Conservation (phyloP, 805 yeast species). For the Wickerhamomyces bisporus region DNA sequence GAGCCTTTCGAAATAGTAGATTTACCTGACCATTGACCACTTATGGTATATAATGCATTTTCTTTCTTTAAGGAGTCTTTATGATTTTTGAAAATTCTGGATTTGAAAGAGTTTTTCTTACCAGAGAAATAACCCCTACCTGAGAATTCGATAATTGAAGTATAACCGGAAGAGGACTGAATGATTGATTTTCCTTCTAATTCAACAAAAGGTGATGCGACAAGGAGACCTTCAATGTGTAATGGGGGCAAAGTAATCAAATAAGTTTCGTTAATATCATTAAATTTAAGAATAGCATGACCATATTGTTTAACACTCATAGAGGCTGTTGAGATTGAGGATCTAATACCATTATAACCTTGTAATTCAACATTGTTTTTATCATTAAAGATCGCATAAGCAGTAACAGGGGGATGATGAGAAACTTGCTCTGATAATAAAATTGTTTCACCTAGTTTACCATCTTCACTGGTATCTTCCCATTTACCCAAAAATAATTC, state of each 20-base stretch:
- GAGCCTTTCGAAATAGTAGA: constrained; percentile 60
- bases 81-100: constrained; percentile 59
- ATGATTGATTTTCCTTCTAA: constrained; percentile 84
- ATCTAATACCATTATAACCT: constrained; percentile 88
- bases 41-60: constrained; percentile 69
- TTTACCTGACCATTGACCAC: constrained; percentile 89
- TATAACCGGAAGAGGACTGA: constrained; percentile 75
- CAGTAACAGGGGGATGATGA: constrained; percentile 98
- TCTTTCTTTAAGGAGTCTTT: constrained; percentile 46
- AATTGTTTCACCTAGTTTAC: constrained; percentile 66
- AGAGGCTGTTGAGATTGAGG: constrained; percentile 74
- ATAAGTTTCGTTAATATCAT: constrained; percentile 60
- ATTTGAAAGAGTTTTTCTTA: constrained; percentile 89
- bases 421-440: constrained; percentile 89
- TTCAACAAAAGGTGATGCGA: constrained; percentile 92
- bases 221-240: constrained; percentile 89
- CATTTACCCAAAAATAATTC: constrained; percentile 91
- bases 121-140: constrained; percentile 97
- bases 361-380: constrained; percentile 63
- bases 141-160: constrained; percentile 67
- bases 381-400: constrained; percentile 75
- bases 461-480: constrained; percentile 47
- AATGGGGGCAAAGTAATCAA: constrained; percentile 88
- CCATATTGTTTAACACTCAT: constrained; percentile 89
- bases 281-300: constrained; percentile 71